Base-by-base conservation (phyloP, 2,329 filamentous ascomycete species). In the Cytospora chrysosperma region DNA sequence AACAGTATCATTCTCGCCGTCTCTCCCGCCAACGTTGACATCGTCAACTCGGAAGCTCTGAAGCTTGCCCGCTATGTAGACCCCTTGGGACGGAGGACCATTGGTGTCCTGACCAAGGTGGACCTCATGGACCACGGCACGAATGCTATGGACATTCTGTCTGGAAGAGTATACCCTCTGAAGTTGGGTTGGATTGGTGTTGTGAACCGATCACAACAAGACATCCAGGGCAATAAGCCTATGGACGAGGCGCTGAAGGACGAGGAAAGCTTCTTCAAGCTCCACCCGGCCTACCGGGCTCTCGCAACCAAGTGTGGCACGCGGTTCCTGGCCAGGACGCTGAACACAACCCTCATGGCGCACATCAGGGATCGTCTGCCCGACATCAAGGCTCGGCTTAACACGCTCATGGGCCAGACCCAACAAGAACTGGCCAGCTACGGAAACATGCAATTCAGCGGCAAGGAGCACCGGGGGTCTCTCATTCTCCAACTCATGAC, bases 51-150 rank as follows among this genome's bases (percentile, higher is more conserved):
- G 24, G 95, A 99, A 76, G 95, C 95, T 72, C 80, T 99, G 75
- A 97, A 99, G 81, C 85, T 99, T 70, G 95, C 95, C 49, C 87
- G 95, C 72, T 94, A 99, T 79, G 95, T 99, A 50, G 95, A 99
- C 72, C 94, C 94, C 3, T 93, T 99, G 75, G 95, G 95, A 73
- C 94, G 98, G 80, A 87, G 95, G 75, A 99, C 95, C 56, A 99
- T 99, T 69, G 95, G 95, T 85, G 95, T 99, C 67, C 84, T 99
- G 71, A 98, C 94, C 71, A 99, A 99, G 84, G 93, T 99, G 66
- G 95, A 99, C 80, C 80, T 99, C 74, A 99, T 99, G 95, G 95
- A 99, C 76, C 92, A 97, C 28, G 95, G 95, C 61, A 99, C 95
- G 59, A 95, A 99, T 73, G 95, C 98, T 50, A 94, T 99, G 69